A percentile compares a stretch with the other conserved stretches of the same genome.
Conservation (phyloP, 768 basidiomycete species). For the Lactarius indigo region DNA sequence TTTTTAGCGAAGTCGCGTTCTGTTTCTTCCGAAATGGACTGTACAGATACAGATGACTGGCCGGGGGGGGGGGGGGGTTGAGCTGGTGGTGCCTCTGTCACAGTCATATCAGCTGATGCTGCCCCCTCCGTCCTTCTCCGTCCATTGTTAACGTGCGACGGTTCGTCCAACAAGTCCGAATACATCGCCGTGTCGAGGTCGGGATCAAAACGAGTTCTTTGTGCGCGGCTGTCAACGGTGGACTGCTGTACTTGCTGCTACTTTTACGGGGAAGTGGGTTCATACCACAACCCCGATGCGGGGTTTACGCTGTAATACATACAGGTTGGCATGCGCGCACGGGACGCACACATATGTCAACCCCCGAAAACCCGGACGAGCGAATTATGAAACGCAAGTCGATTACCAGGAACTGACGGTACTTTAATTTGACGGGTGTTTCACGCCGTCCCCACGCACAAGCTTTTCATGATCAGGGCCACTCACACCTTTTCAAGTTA, state of each 20-base stretch:
- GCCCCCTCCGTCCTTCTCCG: not conserved
- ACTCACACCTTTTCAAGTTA: not conserved
- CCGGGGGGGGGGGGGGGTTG: not conserved
- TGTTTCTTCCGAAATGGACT: not conserved
- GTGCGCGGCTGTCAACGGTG: not conserved
- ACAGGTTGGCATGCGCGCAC: not conserved
- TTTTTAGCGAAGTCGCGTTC: not conserved
- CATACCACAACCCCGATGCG: not conserved
- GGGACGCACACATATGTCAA: not conserved
- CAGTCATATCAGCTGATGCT: not conserved
- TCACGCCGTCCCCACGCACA: not conserved
- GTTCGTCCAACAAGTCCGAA: not conserved
- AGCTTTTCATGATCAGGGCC: not conserved
- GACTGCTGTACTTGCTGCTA: not conserved
- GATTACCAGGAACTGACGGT: not conserved
- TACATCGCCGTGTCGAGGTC: not conserved
- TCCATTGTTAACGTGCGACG: not conserved
- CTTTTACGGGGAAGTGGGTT: not conserved
- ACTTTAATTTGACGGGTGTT: not conserved
- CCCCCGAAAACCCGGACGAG: not conserved
- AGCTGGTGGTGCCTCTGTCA: not conserved
- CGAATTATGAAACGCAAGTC: not conserved
- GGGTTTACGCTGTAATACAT: not conserved
- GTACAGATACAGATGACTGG: not conserved
- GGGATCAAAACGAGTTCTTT: not conserved